Evolutionary conservation across 495 filamentous ascomycete genomes (phyloP), one percentile per base, ranked within the genome.

Genomic region (Hypoxylon lenormandii): DNA sequence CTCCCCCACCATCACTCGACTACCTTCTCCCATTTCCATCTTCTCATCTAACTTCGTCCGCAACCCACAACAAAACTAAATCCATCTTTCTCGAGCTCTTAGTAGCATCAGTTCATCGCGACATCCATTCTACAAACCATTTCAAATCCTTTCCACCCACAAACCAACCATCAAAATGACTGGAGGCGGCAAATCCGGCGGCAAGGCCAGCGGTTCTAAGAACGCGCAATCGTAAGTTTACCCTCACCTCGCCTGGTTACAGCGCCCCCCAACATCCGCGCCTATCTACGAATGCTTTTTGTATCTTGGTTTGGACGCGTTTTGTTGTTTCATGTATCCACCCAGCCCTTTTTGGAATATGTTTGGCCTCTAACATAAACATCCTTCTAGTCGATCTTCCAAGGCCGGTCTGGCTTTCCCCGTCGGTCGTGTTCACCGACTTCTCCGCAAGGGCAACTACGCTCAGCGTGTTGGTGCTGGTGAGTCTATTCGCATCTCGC

Each of bases 361-460:
- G 15, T 6, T 45, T 19, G 42, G 7, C 21, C 83, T 71, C 75
- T 73, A 74, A 70, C 80, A 72, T 37, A 56, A 26, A 72, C 33
- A 56, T 21, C 67, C 51, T 58, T 70, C 58, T 72, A 98, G 95
- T 64, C 96, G 95, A 83, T 98, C 95, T 55, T 97, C 95, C 78
- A 98, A 98, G 89, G 95, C 95, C 62, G 95, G 95, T 89, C 90
- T 98, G 75, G 95, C 95, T 73, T 98, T 98, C 89, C 95, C 95
- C 72, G 95, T 98, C 79, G 95, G 95, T 80, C 95, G 95, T 96
- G 95, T 98, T 73, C 95, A 98, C 85, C 94, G 95, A 92, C 92
- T 98, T 65, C 88, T 98, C 79, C 90, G 95, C 83, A 98, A 98
- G 89, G 95, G 95, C 77, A 98, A 98, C 91, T 98, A 98, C 77